These are phyloP conservation scores for Lactifluus volemus DNA, from an alignment of 768 basidiomycete species.

Conservation along the genomic window DNA sequence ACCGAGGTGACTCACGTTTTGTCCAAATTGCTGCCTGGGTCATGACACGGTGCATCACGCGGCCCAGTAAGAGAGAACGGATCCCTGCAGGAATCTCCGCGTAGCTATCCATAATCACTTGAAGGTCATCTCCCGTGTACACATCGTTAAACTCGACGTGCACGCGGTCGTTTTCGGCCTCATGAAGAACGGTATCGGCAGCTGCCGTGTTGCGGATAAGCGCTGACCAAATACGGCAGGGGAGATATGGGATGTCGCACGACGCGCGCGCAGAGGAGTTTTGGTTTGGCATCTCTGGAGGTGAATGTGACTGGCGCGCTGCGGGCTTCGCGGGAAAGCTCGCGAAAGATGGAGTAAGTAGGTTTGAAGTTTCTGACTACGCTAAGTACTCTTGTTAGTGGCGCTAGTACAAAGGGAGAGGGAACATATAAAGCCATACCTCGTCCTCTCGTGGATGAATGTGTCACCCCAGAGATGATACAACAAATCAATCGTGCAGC, in stretches of 20 bases:
- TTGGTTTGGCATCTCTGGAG: neutral
- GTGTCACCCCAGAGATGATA: slow-evolving; percentile 19
- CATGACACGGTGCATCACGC: slow-evolving; percentile 9
- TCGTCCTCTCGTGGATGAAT: slow-evolving; percentile 14
- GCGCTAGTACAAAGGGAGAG: neutral
- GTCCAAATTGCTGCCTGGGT: slow-evolving; percentile 13
- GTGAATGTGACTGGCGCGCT: slow-evolving; percentile 1
- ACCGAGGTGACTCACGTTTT: slow-evolving; percentile 3
- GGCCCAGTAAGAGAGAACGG: slow-evolving; percentile 8
- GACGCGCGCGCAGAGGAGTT: slow-evolving; percentile 11
- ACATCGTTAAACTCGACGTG: slow-evolving; percentile 8
- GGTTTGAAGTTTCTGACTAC: slow-evolving; percentile 17
- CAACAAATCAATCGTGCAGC: slow-evolving; percentile 14
- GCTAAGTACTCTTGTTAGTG: slow-evolving; percentile 2
- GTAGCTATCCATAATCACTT: slow-evolving; percentile 7
- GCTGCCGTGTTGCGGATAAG: slow-evolving; percentile 11
- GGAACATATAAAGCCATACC: neutral
- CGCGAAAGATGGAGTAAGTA: slow-evolving; percentile 7
- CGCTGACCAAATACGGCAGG: slow-evolving; percentile 15
- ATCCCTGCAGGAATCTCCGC: slow-evolving; percentile 13
- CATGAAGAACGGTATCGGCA: slow-evolving; percentile 7
- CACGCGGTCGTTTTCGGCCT: slow-evolving; percentile 1
- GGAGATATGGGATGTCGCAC: slow-evolving; percentile 18
- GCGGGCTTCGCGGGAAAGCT: slow-evolving; percentile 5
- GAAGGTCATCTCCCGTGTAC: slow-evolving; percentile 5